A percentile compares a stretch with the other conserved stretches of the same genome.
Evolutionary conservation across 495 filamentous ascomycete species (phyloP).

Genomic region (Podospora australis): DNA sequence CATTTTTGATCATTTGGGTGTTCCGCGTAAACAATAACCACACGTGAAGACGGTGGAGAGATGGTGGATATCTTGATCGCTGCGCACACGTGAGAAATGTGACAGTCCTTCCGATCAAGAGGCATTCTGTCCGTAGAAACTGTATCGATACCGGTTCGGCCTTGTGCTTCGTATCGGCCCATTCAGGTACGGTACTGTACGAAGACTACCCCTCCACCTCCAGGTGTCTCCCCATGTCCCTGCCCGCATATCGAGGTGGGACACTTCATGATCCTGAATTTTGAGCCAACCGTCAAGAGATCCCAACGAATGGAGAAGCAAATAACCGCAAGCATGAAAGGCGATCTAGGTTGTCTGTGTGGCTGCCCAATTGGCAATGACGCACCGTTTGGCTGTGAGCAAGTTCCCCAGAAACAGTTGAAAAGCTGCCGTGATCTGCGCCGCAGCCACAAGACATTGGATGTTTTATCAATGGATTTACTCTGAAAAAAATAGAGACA

Average conservation of each 20-base stretch:
- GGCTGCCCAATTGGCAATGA: constrained; percentile 7
- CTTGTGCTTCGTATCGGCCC: too few species aligned
- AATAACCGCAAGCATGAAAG: neutral
- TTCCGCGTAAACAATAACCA: too few species aligned
- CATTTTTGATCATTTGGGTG: neutral
- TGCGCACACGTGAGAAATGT: too few species aligned
- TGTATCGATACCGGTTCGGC: too few species aligned
- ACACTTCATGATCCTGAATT: neutral
- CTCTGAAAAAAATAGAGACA: too few species aligned
- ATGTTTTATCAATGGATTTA: too few species aligned
- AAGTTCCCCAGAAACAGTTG: neutral
- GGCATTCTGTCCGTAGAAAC: too few species aligned
- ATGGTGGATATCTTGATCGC: too few species aligned
- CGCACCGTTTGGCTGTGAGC: neutral
- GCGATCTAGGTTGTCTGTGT: constrained; percentile 3
- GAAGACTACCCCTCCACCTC: neutral
- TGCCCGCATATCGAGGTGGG: neutral
- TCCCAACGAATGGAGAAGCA: neutral
- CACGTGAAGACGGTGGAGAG: too few species aligned
- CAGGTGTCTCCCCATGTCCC: neutral
- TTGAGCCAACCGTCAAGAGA: neutral
- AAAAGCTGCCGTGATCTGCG: neutral
- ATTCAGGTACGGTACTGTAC: too few species aligned
- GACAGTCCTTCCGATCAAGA: too few species aligned
- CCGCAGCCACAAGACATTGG: neutral